A percentile compares a stretch with the other conserved stretches of the same genome.
Evolutionary conservation across 768 basidiomycete genomes (phyloP).

Genomic region (Dictyophora rubrovolvata): DNA sequence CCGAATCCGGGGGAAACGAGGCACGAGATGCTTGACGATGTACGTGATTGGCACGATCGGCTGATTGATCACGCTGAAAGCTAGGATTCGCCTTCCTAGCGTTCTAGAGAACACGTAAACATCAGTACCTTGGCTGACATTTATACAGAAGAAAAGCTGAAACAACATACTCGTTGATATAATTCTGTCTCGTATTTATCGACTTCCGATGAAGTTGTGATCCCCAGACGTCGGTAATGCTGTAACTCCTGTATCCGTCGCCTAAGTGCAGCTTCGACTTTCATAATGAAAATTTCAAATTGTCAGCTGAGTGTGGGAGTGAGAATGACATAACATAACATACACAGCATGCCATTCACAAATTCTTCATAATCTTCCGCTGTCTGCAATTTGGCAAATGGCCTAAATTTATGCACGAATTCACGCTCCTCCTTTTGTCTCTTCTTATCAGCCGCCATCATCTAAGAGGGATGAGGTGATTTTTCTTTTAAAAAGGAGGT

Average conservation of each 20-base stretch:
- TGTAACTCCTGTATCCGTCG: slow-evolving; percentile 89
- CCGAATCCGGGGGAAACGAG: background rate
- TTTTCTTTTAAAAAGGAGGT: background rate
- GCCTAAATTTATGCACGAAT: slow-evolving; percentile 77
- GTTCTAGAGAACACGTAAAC: background rate
- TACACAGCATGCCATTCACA: slow-evolving; percentile 83
- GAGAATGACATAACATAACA: slow-evolving; percentile 19
- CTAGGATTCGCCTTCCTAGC: slow-evolving; percentile 6
- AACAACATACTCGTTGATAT: slow-evolving; percentile 54
- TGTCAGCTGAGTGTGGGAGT: background rate
- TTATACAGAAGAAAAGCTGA: background rate
- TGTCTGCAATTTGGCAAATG: slow-evolving; percentile 85
- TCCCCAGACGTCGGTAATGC: slow-evolving; percentile 76
- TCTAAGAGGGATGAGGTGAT: slow-evolving; percentile 38
- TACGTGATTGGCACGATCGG: background rate
- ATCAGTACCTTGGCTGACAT: background rate
- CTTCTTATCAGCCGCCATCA: slow-evolving; percentile 87
- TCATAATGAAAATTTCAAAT: background rate
- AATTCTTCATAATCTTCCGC: slow-evolving; percentile 87
- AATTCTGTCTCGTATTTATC: slow-evolving; percentile 79
- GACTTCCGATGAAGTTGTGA: slow-evolving; percentile 78
- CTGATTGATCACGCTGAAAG: slow-evolving; percentile 8
- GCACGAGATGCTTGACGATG: background rate
- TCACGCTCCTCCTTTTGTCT: slow-evolving; percentile 86
- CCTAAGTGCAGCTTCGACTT: slow-evolving; percentile 81